Evolutionary conservation across 805 yeast species (phyloP), one percentile per base, ranked within the genome.

Genomic region (Starmerella apis): DNA sequence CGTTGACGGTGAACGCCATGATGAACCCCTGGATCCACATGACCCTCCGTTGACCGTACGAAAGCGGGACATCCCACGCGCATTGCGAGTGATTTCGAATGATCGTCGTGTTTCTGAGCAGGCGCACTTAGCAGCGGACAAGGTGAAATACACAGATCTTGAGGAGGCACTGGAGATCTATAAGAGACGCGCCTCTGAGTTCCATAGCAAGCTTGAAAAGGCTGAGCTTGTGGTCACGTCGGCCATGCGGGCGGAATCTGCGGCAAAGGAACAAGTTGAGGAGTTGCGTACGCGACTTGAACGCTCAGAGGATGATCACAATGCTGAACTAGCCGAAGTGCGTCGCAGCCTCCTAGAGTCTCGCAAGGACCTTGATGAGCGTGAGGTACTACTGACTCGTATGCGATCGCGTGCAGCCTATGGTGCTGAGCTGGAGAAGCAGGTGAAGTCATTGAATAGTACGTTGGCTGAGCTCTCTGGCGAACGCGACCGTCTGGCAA

Each of bases 171-270:
- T 81, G 19, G 77, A 76, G 33, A 68, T 82, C 28, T 86, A 83
- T 65, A 81, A 79, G 60, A 65, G 71, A 16, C 75, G 94, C 53
- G 79, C 94, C 30, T 88, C 84, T 31, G 83, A 80, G 53, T 83
- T 85, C 62, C 78, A 74, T 57, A 71, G 72, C 50, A 83, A 84
- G 59, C 69, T 87, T 23, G 94, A 86, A 59, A 74, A 77, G 45
- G 88, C 92, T 2, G 95, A 88, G 61, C 72, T 80, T 44, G 83
- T 85, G 4, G 77, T 83, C 1, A 70, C 74, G 47, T 73, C 78
- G 41, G 78, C 86, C 8, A 72, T 76, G 56, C 69, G 84, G 57
- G 77, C 80, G 11, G 88, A 82, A 61, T 72, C 72, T 48, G 59
- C 69, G 32, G 71, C 81, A 4, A 67, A 65, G 43, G 68, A 69